Evolutionary conservation across 768 basidiomycete species (phyloP).

Genomic region (Trametes maxima): DNA sequence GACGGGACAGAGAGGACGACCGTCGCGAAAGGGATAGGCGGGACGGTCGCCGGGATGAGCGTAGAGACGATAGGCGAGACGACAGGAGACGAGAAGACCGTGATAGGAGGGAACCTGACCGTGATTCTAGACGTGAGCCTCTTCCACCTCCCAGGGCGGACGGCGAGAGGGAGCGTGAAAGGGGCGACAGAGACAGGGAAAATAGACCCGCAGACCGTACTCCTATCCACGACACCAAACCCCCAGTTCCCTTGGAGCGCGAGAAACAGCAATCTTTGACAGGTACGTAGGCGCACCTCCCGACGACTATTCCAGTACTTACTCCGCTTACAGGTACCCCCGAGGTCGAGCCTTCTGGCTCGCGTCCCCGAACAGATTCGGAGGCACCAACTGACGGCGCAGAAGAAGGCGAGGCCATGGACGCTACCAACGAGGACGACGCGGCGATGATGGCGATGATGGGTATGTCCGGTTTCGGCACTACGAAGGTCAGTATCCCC

Average conservation of each 20-base stretch:
- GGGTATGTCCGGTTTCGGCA: constrained; percentile 86
- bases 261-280: constrained; percentile 4
- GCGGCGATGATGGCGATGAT: constrained; percentile 87
- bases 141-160: constrained; percentile 37
- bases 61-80: constrained; percentile 27
- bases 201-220: constrained; percentile 40
- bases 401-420: constrained; percentile 52
- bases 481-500: constrained; percentile 69
- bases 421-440: constrained; percentile 65
- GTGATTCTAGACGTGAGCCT: constrained; percentile 45
- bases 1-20: constrained; percentile 36
- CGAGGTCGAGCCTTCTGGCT: constrained; percentile 35
- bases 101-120: constrained; percentile 48
- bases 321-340: constrained; percentile 34
- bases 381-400: constrained; percentile 54
- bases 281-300: constrained; percentile 14
- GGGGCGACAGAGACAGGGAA: constrained; percentile 44
- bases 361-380: constrained; percentile 38
- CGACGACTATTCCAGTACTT: constrained; percentile 38
- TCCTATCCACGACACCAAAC: constrained; percentile 24
- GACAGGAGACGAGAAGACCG: constrained; percentile 40
- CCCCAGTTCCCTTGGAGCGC: background rate
- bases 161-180: constrained; percentile 43
- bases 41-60: constrained; percentile 46
- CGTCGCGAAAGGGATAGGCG: constrained; percentile 36